Base-by-base conservation (phyloP, 2,329 filamentous ascomycete species). In the Cytospora piceicola region DNA sequence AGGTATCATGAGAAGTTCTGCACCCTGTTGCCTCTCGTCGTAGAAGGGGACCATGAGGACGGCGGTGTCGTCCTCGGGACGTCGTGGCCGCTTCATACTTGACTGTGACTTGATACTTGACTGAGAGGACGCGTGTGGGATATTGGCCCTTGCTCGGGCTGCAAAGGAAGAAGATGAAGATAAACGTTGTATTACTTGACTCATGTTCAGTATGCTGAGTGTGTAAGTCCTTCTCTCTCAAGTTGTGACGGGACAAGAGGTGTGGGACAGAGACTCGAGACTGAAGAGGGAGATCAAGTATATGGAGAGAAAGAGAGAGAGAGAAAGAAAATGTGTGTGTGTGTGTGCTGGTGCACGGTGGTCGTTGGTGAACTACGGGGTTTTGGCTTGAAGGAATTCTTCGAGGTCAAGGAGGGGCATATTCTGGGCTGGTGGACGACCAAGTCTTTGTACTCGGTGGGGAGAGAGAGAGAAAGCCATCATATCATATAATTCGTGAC, bases 21-120 rank as follows among this genome's bases (percentile, higher is more conserved):
- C 66, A 49, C 65, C 65, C 24, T 67, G 65, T 27, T 65, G 66
- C 42, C 56, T 67, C 36, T 67, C 66, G 56, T 67, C 66, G 42
- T 65, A 58, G n/a, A 67, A 20, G 27, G 66, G 66, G 15, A 67
- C 66, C 55, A 67, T 60, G 32, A 67, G 64, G 12, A 67, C 64
- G 27, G 66, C 58, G 20, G 63, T 63, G 11, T 63, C 49, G 12
- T 57, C 53, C 15, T 49, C 46, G 9, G 17, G 11, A 3, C 6
- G 17, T 52, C 54, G 24, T 14, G 61, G 29, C 9, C 22, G 29
- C 36, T 57, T 29, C 17, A 20, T 57, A 5, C 29, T 24, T 22
- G 46, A 49, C 46, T 49, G 46, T 24, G 46, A 49, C 36, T 57
- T 29, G 12, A 20, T 57, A 5, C 29, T 24, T 22, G 46, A 49